Evolutionary conservation across 768 basidiomycete species (phyloP).

Genomic region (Russula griseocarnosa): DNA sequence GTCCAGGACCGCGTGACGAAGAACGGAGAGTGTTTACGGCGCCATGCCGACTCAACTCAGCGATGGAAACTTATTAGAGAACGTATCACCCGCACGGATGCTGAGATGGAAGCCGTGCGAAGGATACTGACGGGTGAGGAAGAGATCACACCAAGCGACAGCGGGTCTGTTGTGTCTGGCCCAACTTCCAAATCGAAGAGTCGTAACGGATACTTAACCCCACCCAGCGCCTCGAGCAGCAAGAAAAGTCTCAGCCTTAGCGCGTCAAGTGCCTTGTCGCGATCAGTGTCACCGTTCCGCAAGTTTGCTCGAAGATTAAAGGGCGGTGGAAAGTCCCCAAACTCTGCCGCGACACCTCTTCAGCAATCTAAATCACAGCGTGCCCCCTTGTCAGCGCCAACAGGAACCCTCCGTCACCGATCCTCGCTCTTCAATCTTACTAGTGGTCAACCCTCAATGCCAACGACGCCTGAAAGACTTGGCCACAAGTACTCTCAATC

Average conservation of each 20-base stretch:
- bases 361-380: constrained; percentile 44
- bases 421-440: constrained; percentile 59
- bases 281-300: constrained; percentile 76
- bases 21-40: constrained; percentile 90
- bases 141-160: constrained; percentile 59
- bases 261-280: constrained; percentile 54
- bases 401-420: constrained; percentile 50
- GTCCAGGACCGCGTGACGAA: constrained; percentile 90
- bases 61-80: constrained; percentile 80
- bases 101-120: constrained; percentile 73
- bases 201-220: constrained; percentile 57
- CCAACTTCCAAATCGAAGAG: constrained; percentile 43
- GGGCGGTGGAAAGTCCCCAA: constrained; percentile 38
- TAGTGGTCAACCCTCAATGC: constrained; percentile 39
- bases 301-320: constrained; percentile 72
- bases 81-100: constrained; percentile 73
- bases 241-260: constrained; percentile 38
- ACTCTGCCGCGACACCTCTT: constrained; percentile 43
- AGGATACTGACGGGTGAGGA: constrained; percentile 46
- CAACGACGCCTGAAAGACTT: constrained; percentile 54
- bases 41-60: constrained; percentile 84
- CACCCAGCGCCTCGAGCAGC: constrained; percentile 47
- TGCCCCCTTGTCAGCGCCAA: constrained; percentile 54
- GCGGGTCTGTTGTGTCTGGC: constrained; percentile 65
- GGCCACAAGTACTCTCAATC: constrained; percentile 69